Evolutionary conservation across 305 asterid species (phyloP), one percentile per base, ranked within the genome.

Genomic region (Withania somnifera): DNA sequence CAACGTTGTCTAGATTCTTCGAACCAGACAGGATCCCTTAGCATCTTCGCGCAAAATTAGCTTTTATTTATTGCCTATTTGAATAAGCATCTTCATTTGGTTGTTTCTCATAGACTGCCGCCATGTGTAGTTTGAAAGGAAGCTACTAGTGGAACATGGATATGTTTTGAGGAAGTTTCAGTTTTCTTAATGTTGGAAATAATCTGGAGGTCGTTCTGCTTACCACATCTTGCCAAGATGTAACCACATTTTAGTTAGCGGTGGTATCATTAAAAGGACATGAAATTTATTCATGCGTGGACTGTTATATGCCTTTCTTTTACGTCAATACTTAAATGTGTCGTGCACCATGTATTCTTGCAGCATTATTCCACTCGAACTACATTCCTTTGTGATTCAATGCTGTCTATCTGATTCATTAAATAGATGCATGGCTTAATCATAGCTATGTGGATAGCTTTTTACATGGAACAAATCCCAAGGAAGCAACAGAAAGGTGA

Each of bases 1-100:
- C 77, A 79, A 79, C 7, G 34, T 17, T 82, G 83, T 42, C 81
- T 83, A 53, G 53, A 79, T 51, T 54, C 86, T 14, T 79, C 86
- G 13, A 79, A 66, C 73, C 83, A 19, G 40, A 40, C 80, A 10
- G 83, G 83, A 7, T 42, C 81, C 71, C 51, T 68, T 5, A 13
- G 86, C 75, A 67, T 79, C 58, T 83, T 83, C 32, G 47, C 52
- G 2, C 47, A 42, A 36, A 71, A 71, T 22, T 71, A 11, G 19
- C 24, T 28, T 71, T 42, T 71, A 1, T 22, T 42, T 71, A 1
- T 22, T 24, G 32, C 24, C 10, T 36, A 67, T n/a, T 1, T 19
- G 53, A 36, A 67, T 67, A 32, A 17, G 50, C 8, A 34, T 64
- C 50, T 30, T 1, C 19, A 6, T 68, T 9, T 36, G 76, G 11